Base-by-base conservation (phyloP, 2,329 filamentous ascomycete genomes). In the Stagonosporopsis rhizophila region DNA sequence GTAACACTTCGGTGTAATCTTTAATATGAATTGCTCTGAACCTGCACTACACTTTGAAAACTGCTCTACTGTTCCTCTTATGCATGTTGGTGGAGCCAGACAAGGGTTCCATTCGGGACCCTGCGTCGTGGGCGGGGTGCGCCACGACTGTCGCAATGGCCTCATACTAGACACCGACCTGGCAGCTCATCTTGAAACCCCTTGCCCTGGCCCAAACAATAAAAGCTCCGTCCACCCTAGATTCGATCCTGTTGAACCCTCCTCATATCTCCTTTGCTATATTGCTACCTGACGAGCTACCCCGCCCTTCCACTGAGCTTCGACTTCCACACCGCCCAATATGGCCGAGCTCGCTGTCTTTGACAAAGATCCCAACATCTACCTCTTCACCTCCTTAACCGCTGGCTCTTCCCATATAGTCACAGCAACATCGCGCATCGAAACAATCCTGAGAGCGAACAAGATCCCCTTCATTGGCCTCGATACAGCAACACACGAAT, bases 361-460 rank as follows among this genome's bases (percentile, higher is more conserved):
- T 62, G 79, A 81, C 56, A 76, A 75, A 54, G 79, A 81, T 63
- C 76, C 77, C 3, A 77, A 77, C 14, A 87, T 99, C 60, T 99
- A 95, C 81, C 89, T 99, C 69, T 97, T 96, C 80, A 98, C 95
- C 58, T 98, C 94, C 49, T 84, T 99, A 52, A 98, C 95, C 19
- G 91, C 95, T 56, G 95, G 95, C 62, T 96, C 92, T 37, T 96
- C 92, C 22, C 92, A 97, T 77, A 96, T 98, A 75, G 88, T 98
- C 71, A 98, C 95, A 37, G 95, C 93, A 23, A 98, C 95, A 1
- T 96, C 93, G 51, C 90, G 95, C 44, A 87, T 99, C 66, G 94
- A 99, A 79, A 97, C 93, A 12, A 98, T 99, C 71, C 85, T 99
- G 58, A 94, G 92, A 73, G 93, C 92, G 61, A 97, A 98, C 82